Evolutionary conservation across 179 eudicot genomes (phyloP), one percentile per base, ranked within the genome.

Genomic region (Beta corolliflora): DNA sequence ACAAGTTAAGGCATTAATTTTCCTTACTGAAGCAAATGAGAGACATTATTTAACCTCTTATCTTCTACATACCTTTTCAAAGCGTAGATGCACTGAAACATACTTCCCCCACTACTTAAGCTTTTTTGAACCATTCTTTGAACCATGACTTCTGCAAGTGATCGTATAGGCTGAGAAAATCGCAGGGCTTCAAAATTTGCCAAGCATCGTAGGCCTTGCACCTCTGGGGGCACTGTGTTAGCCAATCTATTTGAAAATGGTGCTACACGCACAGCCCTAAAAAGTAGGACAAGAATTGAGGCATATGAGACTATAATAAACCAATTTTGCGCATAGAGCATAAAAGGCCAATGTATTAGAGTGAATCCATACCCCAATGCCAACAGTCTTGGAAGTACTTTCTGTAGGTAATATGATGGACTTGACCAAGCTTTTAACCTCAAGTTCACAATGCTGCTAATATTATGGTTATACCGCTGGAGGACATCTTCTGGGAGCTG

Each of bases 351-450:
- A 53, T 18, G 9, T 60, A 53, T 10, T 53, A 18, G 61, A 31
- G 45, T 16, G 58, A 77, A 74, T 53, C 52, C 89, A 80, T 97
- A 97, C 98, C 97, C 90, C 81, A 91, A 74, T 83, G 88, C 88
- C 77, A 88, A 52, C 79, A 97, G 91, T 86, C 89, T 97, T 54
- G 98, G 99, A 74, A 97, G 89, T 78, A 97, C 99, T 89, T 89
- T 95, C 48, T 87, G 90, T 54, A 93, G 86, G 87, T 97, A 97
- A 87, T 95, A 92, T 68, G 88, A 83, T 4, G 97, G 91, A 81
- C 95, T 95, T 72, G 99, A 97, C 99, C 99, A 95, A 80, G 89
- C 99, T 86, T 93, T 97, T 74, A 97, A 89, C 88, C 98, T 93
- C 88, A 97, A 87, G 80, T 97, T 97, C 71, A 93, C 90, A 77